These are phyloP conservation scores for Strobilomyces echinocephalus DNA, from an alignment of 768 basidiomycete species.

Conservation along the genomic window DNA sequence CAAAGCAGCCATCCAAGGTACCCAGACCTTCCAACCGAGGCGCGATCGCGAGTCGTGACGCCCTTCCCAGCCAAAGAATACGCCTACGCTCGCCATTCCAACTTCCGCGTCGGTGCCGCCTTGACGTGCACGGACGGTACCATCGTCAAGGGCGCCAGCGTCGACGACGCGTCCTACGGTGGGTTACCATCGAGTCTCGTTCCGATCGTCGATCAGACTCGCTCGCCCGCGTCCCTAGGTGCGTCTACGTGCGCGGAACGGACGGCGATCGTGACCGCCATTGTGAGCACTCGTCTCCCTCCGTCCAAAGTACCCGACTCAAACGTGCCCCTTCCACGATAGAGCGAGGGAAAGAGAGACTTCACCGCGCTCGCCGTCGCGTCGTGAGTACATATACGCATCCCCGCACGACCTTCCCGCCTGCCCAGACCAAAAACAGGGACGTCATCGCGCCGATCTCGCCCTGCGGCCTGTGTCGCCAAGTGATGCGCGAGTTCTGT, in stretches of 20 bases:
- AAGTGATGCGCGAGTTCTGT: constrained; percentile 86
- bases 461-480: constrained; percentile 92
- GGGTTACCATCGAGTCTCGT: constrained; percentile 2
- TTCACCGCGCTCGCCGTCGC: constrained; percentile 77
- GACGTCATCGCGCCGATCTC: constrained; percentile 58
- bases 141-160: constrained; percentile 80
- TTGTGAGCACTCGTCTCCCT: constrained; percentile 47
- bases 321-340: neutral
- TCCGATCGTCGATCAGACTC: neutral
- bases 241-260: constrained; percentile 90
- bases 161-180: constrained; percentile 95
- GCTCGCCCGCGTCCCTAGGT: constrained; percentile 40
- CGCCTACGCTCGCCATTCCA: constrained; percentile 80
- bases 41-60: neutral
- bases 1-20: constrained; percentile 57
- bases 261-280: constrained; percentile 85
- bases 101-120: constrained; percentile 89
- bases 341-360: constrained; percentile 73
- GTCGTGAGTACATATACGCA: constrained; percentile 44
- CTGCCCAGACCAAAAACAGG: neutral
- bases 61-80: constrained; percentile 53
- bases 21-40: neutral
- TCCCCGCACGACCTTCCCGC: too few relatives aligned
- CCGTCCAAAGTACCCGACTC: neutral
- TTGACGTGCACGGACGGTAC: constrained; percentile 63